Conservation (phyloP, 352 stramenopile species). For the Globisporangium mamillatum region DNA sequence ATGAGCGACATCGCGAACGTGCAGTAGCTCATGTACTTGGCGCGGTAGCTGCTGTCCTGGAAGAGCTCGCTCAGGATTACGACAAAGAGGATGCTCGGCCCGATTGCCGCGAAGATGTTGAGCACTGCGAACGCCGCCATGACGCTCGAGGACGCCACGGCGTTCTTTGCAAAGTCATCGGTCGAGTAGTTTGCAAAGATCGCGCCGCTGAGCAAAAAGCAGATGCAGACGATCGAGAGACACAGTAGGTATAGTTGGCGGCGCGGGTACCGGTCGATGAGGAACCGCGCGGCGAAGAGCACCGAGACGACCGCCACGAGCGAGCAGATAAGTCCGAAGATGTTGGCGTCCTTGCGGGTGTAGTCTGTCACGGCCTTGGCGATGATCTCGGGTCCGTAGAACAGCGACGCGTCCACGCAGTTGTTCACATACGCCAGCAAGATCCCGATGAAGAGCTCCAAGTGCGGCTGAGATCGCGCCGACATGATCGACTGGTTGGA, state of each 20-base stretch:
- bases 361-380: constrained; percentile 60
- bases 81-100: constrained; percentile 78
- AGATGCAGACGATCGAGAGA: constrained; percentile 59
- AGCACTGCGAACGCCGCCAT: constrained; percentile 69
- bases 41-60: constrained; percentile 75
- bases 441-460: constrained; percentile 77
- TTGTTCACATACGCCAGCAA: constrained; percentile 86
- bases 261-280: constrained; percentile 67
- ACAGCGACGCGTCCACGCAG: constrained; percentile 84
- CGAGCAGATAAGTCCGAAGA: constrained; percentile 70
- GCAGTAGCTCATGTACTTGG: constrained; percentile 87
- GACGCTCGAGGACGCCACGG: constrained; percentile 44
- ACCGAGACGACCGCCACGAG: constrained; percentile 70
- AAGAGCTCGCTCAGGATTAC: constrained; percentile 87
- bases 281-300: constrained; percentile 56
- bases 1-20: constrained; percentile 88
- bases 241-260: constrained; percentile 74
- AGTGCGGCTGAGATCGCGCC: constrained; percentile 25
- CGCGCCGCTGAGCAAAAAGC: constrained; percentile 59
- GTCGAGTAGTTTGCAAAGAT: constrained; percentile 71
- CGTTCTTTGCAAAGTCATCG: constrained; percentile 52
- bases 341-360: constrained; percentile 63
- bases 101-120: constrained; percentile 72
- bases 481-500: neutral
- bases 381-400: constrained; percentile 84